Evolutionary conservation across 2,329 filamentous ascomycete species (phyloP).

Genomic region (Thelonectria olida): DNA sequence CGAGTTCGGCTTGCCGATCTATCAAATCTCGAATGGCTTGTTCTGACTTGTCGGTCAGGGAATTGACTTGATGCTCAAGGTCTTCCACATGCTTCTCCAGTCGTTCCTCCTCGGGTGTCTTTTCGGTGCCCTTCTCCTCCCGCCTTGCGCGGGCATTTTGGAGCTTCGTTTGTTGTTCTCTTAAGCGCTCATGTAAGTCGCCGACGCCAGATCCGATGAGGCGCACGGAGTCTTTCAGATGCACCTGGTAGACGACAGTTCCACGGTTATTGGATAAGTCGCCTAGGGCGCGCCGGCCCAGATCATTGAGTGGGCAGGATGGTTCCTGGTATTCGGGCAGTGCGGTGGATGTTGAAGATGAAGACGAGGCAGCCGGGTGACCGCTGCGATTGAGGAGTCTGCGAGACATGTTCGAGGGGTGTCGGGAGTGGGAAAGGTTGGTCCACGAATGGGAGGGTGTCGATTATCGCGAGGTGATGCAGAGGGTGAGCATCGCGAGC

Average conservation of each 20-base stretch:
- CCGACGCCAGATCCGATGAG: conserved; percentile 56
- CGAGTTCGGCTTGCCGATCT: conserved; percentile 58
- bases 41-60: conserved; percentile 57
- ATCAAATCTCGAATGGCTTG: conserved; percentile 57
- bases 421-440: not conserved
- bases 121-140: conserved; percentile 47
- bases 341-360: conserved; percentile 35
- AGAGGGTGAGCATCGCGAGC: conserved; percentile 19
- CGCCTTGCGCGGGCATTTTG: conserved; percentile 46
- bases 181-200: conserved; percentile 59
- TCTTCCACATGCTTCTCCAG: conserved; percentile 51
- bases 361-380: conserved; percentile 18
- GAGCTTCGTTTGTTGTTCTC: conserved; percentile 48
- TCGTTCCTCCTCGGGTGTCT: conserved; percentile 47
- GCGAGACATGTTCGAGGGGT: conserved; percentile 42
- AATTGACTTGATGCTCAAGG: conserved; percentile 52
- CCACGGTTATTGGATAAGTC: conserved; percentile 54
- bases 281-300: conserved; percentile 50
- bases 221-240: conserved; percentile 55
- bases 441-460: conserved; percentile 1
- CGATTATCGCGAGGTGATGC: conserved; percentile 15
- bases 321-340: conserved; percentile 63
- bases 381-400: conserved; percentile 43
- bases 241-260: conserved; percentile 54
- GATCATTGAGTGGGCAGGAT: conserved; percentile 53